Base-by-base conservation (phyloP, 208 protist species). In the Wallacemonas sp. region DNA sequence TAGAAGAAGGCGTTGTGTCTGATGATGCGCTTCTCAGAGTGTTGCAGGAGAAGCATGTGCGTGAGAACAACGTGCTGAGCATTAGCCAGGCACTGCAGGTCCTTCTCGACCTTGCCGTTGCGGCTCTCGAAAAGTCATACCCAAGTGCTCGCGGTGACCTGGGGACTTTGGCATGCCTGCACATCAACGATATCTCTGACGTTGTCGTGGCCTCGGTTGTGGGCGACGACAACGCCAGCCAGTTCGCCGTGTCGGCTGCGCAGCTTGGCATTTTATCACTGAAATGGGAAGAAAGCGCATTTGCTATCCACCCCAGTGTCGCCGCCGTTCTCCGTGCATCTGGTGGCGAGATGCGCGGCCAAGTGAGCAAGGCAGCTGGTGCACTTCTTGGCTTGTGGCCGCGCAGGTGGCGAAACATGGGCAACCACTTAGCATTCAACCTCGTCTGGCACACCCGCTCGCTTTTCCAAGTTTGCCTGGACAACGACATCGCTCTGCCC, bases 381-480 rank as follows among this genome's bases (percentile, higher is more conserved):
- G 66, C 62, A 1, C 60, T 96, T 15, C 39, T 68, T 6, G 42
- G 54, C 2, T 39, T 93, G 59, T 96, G 87, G 86, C 90, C 90
- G 58, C 86, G 84, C 30, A 79, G 86, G 4, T 91, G 82, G 85
- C 83, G 88, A 33, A 77, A 84, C 2, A 75, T 77, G 61, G 82
- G 81, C 2, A 85, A 73, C 60, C 70, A 74, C 33, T 22, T 81
- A 1, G 82, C 77, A 22, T 81, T 80, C 60, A 77, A 83, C 42
- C 60, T 96, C 17, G 86, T 91, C 41, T 85, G 82, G 73, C 90
- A 96, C 77, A 91, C 79, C 6, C 70, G 75, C 66, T 72, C 82
- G 5, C 11, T 93, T 1, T 58, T 26, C 19, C 51, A 58, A 21
- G 51, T 58, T 14, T 58, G 51, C 28, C 8, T 14, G 17, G 28